A percentile compares a stretch with the other conserved stretches of the same genome.
These are phyloP conservation scores for Pholiota microspora DNA, from an alignment of 768 basidiomycete genomes.

Conservation along the genomic window DNA sequence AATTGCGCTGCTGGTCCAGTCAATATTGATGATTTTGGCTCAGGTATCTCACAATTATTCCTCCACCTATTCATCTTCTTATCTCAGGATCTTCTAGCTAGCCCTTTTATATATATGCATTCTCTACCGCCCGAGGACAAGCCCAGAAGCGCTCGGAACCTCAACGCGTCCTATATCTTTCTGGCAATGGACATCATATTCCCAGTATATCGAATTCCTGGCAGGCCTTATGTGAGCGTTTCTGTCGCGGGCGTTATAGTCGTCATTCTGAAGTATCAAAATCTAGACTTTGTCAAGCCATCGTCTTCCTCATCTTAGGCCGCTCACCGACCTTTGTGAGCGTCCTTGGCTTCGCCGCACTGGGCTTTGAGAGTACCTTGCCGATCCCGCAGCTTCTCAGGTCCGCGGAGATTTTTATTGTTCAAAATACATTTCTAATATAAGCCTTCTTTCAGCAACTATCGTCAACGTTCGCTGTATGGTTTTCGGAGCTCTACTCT, in stretches of 20 bases:
- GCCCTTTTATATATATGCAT: constrained; percentile 83
- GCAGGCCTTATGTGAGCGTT: constrained; percentile 67
- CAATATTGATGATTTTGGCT: constrained; percentile 79
- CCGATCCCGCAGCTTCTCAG: constrained; percentile 83
- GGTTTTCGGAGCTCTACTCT: constrained; percentile 84
- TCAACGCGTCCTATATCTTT: constrained; percentile 71
- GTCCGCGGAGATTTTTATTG: constrained; percentile 31
- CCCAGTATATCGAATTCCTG: constrained; percentile 80
- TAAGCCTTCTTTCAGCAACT: constrained; percentile 53
- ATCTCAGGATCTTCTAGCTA: constrained; percentile 42
- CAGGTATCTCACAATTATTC: constrained; percentile 49
- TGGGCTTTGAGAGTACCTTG: constrained; percentile 84
- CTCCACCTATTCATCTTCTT: constrained; percentile 8
- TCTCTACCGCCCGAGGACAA: constrained; percentile 58
- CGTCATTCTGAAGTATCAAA: neutral
- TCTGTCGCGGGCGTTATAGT: neutral
- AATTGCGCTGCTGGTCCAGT: constrained; percentile 73
- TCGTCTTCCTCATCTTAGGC: constrained; percentile 73
- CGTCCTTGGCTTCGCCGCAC: constrained; percentile 69
- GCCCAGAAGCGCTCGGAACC: constrained; percentile 54
- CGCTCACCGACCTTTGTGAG: constrained; percentile 57
- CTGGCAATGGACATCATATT: constrained; percentile 84
- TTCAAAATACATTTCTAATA: neutral
- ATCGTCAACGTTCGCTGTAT: constrained; percentile 74
- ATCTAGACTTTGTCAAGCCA: constrained; percentile 62